phyloP scores from a whole-genome alignment of 441 rosid species.

The Erysimum pusillum region DNA sequence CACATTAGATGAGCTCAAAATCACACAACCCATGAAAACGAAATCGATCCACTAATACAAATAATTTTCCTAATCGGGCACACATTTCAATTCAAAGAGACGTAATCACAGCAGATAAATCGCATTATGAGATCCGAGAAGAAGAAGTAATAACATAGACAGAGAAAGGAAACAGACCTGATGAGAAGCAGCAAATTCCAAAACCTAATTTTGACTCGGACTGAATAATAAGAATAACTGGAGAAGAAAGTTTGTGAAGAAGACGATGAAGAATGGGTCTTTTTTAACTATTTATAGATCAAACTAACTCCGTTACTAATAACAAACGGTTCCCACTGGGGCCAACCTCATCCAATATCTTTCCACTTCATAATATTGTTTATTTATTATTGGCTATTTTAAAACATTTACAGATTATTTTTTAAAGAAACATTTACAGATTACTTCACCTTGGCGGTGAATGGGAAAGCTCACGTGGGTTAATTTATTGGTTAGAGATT shows the following conservation, averaged over 20 bases:
- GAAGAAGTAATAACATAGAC: not conserved
- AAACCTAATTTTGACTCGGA: conserved; percentile 20
- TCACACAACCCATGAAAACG: not conserved
- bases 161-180: conserved; percentile 16
- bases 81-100: not conserved
- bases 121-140: not conserved
- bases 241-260: conserved; percentile 14
- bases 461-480: conserved; percentile 7
- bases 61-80: not conserved
- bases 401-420: not conserved
- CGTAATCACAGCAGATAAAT: conserved; percentile 2
- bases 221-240: not conserved
- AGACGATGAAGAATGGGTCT: not conserved
- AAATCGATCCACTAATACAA: not conserved
- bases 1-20: conserved; percentile 6
- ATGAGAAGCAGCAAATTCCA: not conserved
- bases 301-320: conserved; percentile 13
- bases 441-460: conserved; percentile 2
- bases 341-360: not conserved
- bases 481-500: conserved; percentile 20
- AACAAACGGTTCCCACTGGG: conserved; percentile 1
- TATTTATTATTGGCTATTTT: not conserved
- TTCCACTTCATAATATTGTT: not conserved
- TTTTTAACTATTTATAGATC: conserved; percentile 14
- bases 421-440: not conserved